Evolutionary conservation across 2,329 filamentous ascomycete species (phyloP), one percentile per base, ranked within the genome.

Genomic region (Fusarium nematophilum): DNA sequence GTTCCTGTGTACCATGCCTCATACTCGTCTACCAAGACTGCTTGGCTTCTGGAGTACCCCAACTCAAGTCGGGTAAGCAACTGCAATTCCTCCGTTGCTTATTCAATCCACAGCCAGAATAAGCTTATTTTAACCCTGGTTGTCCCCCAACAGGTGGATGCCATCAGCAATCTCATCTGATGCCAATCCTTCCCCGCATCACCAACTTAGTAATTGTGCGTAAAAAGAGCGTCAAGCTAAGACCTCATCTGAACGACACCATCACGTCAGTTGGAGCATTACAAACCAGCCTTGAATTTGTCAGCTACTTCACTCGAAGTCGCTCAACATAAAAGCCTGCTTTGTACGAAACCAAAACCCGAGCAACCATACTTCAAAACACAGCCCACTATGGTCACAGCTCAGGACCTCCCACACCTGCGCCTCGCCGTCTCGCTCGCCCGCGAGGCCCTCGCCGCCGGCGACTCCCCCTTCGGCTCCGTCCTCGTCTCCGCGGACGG

Each of bases 391-490:
- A 64, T 64, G 61, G 25, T 59, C 45, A 62, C 29, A 44, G 30
- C 58, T 21, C 37, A 51, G 33, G 61, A 65, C 21, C 42, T 46
- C 5, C 29, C 33, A 7, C 57, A 65, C 11, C 61, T 64, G 14
- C 53, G 45, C 30, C 61, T 64, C 21, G 64, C 61, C 26, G 50
- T 76, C 31, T 64, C 62, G 45, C 73, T 75, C n/a, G 74, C 74
- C 39, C 61, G 66, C 6, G 72, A 76, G 51, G 73, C 75, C n/a
- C 65, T 76, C 23, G 59, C 73, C 17, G 73, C 74, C 4, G 74
- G 75, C 37, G 72, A 76, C 45, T 64, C 65, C 15, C 75, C 74
- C 10, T 76, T 76, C 23, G 74, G 75, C 33, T 75, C 75, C 15
- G 71, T 76, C 11, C 69, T 76, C 18, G 73, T 76, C 43, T 65